These are phyloP conservation scores for Cyberlindnera sargentensis DNA, from an alignment of 805 yeast genomes.

Conservation along the genomic window DNA sequence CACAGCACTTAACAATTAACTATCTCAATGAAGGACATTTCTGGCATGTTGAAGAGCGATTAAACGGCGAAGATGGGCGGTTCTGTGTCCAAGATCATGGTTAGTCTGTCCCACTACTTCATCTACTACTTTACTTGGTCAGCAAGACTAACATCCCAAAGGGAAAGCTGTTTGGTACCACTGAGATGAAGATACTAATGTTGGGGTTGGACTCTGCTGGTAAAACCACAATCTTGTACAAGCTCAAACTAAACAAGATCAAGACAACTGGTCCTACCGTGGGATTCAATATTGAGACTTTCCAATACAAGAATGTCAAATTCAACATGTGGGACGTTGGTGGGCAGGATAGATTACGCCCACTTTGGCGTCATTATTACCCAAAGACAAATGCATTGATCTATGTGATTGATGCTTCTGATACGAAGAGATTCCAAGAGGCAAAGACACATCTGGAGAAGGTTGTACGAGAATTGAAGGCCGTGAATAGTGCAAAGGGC, in stretches of 20 bases:
- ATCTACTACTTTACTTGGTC: background rate
- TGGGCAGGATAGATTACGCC: constrained; percentile 89
- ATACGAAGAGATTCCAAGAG: constrained; percentile 62
- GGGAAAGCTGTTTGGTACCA: constrained; percentile 44
- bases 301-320: constrained; percentile 71
- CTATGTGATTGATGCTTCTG: constrained; percentile 83
- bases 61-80: constrained; percentile 24
- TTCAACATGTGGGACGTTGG: constrained; percentile 95
- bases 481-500: constrained; percentile 42
- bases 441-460: constrained; percentile 72
- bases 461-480: constrained; percentile 73
- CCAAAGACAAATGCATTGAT: constrained; percentile 90
- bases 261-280: constrained; percentile 85
- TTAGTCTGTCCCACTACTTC: constrained; percentile 8
- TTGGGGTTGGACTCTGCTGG: constrained; percentile 92
- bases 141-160: constrained; percentile 3
- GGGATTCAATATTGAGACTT: constrained; percentile 88
- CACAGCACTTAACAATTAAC: too few relatives aligned
- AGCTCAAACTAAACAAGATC: constrained; percentile 69
- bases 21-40: too few relatives aligned
- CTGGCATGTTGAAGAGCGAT: too few relatives aligned
- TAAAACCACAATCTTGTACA: constrained; percentile 81
- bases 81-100: constrained; percentile 26
- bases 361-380: constrained; percentile 92
- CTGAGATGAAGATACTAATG: constrained; percentile 69